A percentile compares a stretch with the other conserved stretches of the same genome.
These are phyloP conservation scores for Podila clonocystis DNA, from an alignment of 192 early-diverging fungal species.

Conservation along the genomic window DNA sequence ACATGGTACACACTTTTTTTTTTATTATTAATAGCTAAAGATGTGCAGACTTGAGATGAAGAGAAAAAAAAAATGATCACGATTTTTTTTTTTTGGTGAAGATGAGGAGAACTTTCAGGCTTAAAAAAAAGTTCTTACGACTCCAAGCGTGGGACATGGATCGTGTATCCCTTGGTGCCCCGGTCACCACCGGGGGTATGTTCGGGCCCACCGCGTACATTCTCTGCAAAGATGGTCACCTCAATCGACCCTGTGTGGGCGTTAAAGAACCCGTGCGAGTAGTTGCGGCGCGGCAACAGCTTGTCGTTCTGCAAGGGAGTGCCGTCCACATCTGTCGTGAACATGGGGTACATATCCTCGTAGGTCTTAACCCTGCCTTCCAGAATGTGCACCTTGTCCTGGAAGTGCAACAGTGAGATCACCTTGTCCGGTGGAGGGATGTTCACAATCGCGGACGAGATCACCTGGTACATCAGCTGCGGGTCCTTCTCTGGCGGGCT, in stretches of 20 bases:
- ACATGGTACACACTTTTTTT: neutral
- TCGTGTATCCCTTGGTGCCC: conserved; percentile 34
- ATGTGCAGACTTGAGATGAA: neutral
- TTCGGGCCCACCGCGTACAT: conserved; percentile 42
- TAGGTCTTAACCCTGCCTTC: conserved; percentile 45
- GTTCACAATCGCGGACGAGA: conserved; percentile 86
- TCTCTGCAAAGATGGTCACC: conserved; percentile 47
- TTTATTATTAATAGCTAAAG: neutral
- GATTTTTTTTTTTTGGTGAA: too few species aligned
- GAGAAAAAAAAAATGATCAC: neutral
- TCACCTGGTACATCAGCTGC: conserved; percentile 82
- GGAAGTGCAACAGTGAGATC: conserved; percentile 43
- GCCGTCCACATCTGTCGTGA: conserved; percentile 58
- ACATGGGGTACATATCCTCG: conserved; percentile 61
- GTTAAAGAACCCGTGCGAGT: conserved; percentile 35
- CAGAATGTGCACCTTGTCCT: conserved; percentile 45
- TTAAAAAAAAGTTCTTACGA: neutral
- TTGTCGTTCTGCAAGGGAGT: conserved; percentile 39
- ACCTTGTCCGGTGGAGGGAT: conserved; percentile 48
- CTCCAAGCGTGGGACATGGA: conserved; percentile 43
- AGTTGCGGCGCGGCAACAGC: conserved; percentile 51
- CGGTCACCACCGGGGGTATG: conserved; percentile 33
- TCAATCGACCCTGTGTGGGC: conserved; percentile 27
- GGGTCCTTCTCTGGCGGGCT: conserved; percentile 67
- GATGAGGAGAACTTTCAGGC: too few species aligned